Evolutionary conservation across 768 basidiomycete species (phyloP).

Genomic region (Nidularia sp.): DNA sequence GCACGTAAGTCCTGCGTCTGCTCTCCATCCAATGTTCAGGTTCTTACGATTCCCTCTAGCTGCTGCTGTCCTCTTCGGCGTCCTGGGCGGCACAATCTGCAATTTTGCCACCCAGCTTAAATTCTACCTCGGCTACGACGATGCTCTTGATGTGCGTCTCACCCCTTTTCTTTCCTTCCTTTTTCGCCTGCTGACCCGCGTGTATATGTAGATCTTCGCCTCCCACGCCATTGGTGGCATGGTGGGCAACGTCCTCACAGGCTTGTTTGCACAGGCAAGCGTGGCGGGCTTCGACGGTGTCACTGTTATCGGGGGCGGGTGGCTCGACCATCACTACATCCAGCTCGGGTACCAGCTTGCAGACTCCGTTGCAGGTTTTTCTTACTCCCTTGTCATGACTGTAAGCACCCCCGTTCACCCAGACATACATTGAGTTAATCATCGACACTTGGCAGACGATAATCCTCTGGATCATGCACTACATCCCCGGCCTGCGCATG

Average conservation of each 20-base stretch:
- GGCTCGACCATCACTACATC: slow-evolving; percentile 77
- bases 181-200: slow-evolving; percentile 1
- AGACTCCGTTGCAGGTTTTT: slow-evolving; percentile 59
- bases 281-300: slow-evolving; percentile 80
- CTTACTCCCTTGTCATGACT: slow-evolving; percentile 75
- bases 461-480: slow-evolving; percentile 88
- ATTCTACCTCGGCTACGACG: slow-evolving; percentile 72
- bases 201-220: slow-evolving; percentile 71
- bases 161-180: not conserved
- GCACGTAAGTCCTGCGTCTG: slow-evolving; percentile 43
- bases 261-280: slow-evolving; percentile 78
- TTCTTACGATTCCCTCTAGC: slow-evolving; percentile 30
- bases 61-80: slow-evolving; percentile 82
- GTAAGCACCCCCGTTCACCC: slow-evolving; percentile 35
- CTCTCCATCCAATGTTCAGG: not conserved
- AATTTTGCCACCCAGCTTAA: slow-evolving; percentile 98
- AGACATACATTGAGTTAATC: not conserved
- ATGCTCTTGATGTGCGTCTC: slow-evolving; percentile 68
- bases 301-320: slow-evolving; percentile 70
- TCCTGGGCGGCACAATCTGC: slow-evolving; percentile 78
- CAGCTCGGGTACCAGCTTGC: slow-evolving; percentile 88
- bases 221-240: slow-evolving; percentile 77
- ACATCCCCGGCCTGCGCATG: slow-evolving; percentile 74
- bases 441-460: slow-evolving; percentile 43
- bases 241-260: slow-evolving; percentile 82